Conservation (phyloP, 441 rosid species). For the Mallotus japonicus region DNA sequence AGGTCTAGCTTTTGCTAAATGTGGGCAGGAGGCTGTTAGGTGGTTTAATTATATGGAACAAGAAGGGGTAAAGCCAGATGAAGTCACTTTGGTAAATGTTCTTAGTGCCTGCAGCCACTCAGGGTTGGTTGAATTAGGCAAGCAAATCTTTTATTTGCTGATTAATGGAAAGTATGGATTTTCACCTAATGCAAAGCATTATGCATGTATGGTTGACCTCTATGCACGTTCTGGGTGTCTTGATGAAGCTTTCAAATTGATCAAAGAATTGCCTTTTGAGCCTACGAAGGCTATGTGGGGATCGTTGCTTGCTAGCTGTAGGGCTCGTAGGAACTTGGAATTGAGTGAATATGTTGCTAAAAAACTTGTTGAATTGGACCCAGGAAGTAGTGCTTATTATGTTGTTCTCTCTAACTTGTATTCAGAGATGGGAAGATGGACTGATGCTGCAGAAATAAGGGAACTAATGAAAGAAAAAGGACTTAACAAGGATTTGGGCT, state of each 20-base stretch:
- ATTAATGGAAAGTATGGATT: conserved; percentile 42
- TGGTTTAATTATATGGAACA: conserved; percentile 44
- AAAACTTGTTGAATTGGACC: conserved; percentile 51
- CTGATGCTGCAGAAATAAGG: conserved; percentile 39
- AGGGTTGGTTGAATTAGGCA: conserved; percentile 41
- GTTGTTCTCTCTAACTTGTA: conserved; percentile 42
- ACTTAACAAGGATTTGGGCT: conserved; percentile 40
- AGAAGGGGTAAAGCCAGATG: conserved; percentile 41
- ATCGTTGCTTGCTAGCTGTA: conserved; percentile 43
- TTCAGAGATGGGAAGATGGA: conserved; percentile 55
- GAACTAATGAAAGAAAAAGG: conserved; percentile 42
- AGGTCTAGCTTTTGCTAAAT: conserved; percentile 45
- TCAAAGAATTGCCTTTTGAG: conserved; percentile 44
- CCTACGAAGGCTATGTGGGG: conserved; percentile 55
- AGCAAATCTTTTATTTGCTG: conserved; percentile 40
- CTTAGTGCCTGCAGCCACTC: conserved; percentile 53
- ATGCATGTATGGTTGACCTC: conserved; percentile 48
- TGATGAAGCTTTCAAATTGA: conserved; percentile 38
- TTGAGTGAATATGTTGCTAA: conserved; percentile 41
- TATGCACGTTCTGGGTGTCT: conserved; percentile 40
- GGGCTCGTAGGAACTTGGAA: conserved; percentile 38
- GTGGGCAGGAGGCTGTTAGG: conserved; percentile 43
- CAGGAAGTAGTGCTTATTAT: conserved; percentile 41
- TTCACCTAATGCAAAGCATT: conserved; percentile 43
- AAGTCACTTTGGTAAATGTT: conserved; percentile 45